Evolutionary conservation across 2,329 filamentous ascomycete species (phyloP), one percentile per base, ranked within the genome.

Genomic region (Aspergillus melleus): DNA sequence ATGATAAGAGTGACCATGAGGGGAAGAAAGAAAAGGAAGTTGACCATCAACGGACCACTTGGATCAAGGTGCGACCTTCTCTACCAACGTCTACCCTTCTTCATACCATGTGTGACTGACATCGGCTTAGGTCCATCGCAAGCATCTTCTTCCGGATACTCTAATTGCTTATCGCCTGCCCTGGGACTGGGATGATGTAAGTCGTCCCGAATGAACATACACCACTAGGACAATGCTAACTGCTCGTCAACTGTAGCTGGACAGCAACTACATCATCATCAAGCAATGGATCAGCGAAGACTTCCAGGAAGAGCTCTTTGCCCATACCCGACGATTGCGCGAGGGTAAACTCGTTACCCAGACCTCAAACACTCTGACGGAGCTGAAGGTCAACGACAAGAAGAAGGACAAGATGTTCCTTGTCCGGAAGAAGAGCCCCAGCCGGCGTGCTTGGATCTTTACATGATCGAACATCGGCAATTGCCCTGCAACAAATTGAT

Each of bases 221-320:
- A 42, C 12, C 16, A 1, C 39, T 6, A 20, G 26, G 51, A 55
- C 11, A 44, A 57, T 30, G 47, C 58, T 51, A 53, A 58, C 57
- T 29, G 16, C 51, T 46, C 50, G 32, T 30, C 46, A 49, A 46
- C 5, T 44, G 81, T 54, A 80, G 78, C 66, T 65, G 54, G 88
- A 92, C 68, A 83, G 85, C 19, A 86, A 89, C 51, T 92, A 86
- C 66, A 80, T 92, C 57, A 75, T 93, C 60, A 89, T 92, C 76
- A 90, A 89, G 75, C 82, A 86, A 58, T 90, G 86, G 86, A 86
- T 92, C 54, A 84, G 86, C 4, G 87, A 91, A 66, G 84, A 85
- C 62, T 85, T 91, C 71, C 90, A 91, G 69, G 84, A 91, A 60
- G 79, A 86, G 58, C 83, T 92, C 52, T 93, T 90, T 83, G 83